Evolutionary conservation across 768 basidiomycete genomes (phyloP), one percentile per base, ranked within the genome.

Genomic region (Lactarius hatsudake): DNA sequence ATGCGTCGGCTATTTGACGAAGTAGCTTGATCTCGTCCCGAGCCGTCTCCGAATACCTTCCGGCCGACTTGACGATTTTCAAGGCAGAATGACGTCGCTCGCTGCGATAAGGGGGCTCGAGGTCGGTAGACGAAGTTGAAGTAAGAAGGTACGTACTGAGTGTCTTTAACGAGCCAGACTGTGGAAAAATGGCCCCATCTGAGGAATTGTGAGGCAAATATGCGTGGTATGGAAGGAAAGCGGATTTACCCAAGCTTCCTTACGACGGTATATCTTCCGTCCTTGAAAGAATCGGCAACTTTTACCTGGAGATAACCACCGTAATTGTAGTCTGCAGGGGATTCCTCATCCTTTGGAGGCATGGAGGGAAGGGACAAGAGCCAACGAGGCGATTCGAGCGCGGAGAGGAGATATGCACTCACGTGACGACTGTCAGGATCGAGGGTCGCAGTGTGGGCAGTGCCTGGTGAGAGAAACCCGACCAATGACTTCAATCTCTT

Each of bases 101-200:
- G 8, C 94, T 96, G 72, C 30, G 43, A 26, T 23, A 32, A 55
- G 15, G 18, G 30, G 23, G 18, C 28, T 40, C 30, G 61, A 57
- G 57, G 60, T 40, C 28, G 61, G 28, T 64, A 59, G 53, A 48
- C 61, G 61, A 26, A 10, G 13, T n/a, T 13, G 3, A 23, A 26
- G n/a, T 3, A 4, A 12, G 12, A 72, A 51, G 57, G 64, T 55
- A 83, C 91, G 74, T 71, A 93, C 91, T 85, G 78, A 32, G 80
- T 77, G 75, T 94, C 93, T 74, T 88, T 88, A 23, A 91, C 90
- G 40, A 94, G 87, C 94, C 94, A 95, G 30, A 95, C 94, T 18
- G 94, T 96, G 2, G 92, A 94, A 76, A 96, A 96, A 79, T 96
- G 94, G 45, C 94, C 94, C 94, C 94, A 96, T 65, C 91, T 93